These are phyloP conservation scores for Saccharomyces hybrid DNA, from an alignment of 1,139 yeast genomes.

Conservation along the genomic window DNA sequence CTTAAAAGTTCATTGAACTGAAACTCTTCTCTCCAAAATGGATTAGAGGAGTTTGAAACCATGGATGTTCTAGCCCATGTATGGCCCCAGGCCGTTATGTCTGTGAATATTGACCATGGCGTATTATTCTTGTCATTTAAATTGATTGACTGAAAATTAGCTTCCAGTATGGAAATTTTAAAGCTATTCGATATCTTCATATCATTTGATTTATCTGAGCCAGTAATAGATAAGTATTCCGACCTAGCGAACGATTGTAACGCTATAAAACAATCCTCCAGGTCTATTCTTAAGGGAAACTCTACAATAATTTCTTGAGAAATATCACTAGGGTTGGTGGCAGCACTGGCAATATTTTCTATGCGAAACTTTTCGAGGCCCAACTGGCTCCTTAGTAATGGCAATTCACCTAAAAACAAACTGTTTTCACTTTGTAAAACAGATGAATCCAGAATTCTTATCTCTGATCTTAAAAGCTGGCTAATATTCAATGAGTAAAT, in stretches of 20 bases:
- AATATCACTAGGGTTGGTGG: constrained; percentile 10
- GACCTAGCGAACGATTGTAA: constrained; percentile 59
- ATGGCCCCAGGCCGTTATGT: constrained; percentile 56
- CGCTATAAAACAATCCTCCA: constrained; percentile 80
- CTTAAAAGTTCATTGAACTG: constrained; percentile 49
- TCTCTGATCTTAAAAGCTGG: constrained; percentile 52
- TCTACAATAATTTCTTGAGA: constrained; percentile 43
- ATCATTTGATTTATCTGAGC: constrained; percentile 25
- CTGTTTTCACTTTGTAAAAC: constrained; percentile 55
- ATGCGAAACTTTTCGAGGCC: constrained; percentile 13
- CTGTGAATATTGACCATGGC: constrained; percentile 47
- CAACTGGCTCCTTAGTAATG: constrained; percentile 39
- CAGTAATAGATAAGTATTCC: constrained; percentile 36
- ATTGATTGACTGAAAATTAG: constrained; percentile 36
- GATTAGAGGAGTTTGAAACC: constrained; percentile 42
- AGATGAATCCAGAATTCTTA: constrained; percentile 61
- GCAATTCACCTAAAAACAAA: constrained; percentile 50
- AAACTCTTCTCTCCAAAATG: constrained; percentile 70
- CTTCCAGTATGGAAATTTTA: constrained; percentile 58
- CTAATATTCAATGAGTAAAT: constrained; percentile 57
- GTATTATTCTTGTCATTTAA: constrained; percentile 1
- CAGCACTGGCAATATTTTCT: constrained; percentile 25
- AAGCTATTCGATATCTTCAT: constrained; percentile 49
- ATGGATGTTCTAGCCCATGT: constrained; percentile 66
- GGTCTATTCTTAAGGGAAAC: constrained; percentile 63